phyloP scores from a whole-genome alignment of 2,329 filamentous ascomycete genomes.

The Teratosphaeria destructans region DNA sequence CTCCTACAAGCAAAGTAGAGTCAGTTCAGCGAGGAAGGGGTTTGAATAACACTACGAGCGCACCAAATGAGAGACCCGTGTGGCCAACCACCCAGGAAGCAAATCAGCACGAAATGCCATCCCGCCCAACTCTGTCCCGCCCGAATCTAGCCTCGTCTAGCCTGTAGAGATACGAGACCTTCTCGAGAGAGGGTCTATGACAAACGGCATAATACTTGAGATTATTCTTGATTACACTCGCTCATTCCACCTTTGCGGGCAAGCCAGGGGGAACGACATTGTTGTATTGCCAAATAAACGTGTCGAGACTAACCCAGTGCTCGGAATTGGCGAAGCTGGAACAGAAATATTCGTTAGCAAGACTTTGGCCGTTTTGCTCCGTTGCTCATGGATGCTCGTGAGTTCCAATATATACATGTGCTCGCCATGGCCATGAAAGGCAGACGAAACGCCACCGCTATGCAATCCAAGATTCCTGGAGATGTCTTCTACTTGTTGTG shows the following conservation, averaged over 20 bases:
- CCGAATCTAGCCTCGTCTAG: too few species aligned
- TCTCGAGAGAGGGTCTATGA: too few species aligned
- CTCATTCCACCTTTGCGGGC: slow-evolving; percentile 7
- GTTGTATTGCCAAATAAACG: slow-evolving; percentile 6
- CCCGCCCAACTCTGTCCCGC: too few species aligned
- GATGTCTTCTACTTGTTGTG: slow-evolving; percentile 52
- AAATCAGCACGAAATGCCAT: too few species aligned
- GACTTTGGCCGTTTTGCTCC: neutral
- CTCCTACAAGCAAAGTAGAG: too few species aligned
- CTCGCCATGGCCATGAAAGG: neutral
- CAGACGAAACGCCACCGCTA: slow-evolving; percentile 1
- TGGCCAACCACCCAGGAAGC: too few species aligned
- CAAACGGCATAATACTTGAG: neutral
- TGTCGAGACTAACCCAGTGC: slow-evolving; percentile 8
- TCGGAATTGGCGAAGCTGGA: slow-evolving; percentile 10
- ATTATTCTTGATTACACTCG: neutral
- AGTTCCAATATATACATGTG: slow-evolving; percentile 3
- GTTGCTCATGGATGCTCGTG: neutral
- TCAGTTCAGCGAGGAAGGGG: too few species aligned
- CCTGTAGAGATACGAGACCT: too few species aligned
- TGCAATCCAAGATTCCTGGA: neutral
- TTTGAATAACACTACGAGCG: too few species aligned
- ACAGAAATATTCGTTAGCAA: neutral
- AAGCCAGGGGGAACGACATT: slow-evolving; percentile 5
- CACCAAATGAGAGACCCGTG: too few species aligned